phyloP scores from a whole-genome alignment of 176 grass and related monocot species.

The Aechmea fasciata region DNA sequence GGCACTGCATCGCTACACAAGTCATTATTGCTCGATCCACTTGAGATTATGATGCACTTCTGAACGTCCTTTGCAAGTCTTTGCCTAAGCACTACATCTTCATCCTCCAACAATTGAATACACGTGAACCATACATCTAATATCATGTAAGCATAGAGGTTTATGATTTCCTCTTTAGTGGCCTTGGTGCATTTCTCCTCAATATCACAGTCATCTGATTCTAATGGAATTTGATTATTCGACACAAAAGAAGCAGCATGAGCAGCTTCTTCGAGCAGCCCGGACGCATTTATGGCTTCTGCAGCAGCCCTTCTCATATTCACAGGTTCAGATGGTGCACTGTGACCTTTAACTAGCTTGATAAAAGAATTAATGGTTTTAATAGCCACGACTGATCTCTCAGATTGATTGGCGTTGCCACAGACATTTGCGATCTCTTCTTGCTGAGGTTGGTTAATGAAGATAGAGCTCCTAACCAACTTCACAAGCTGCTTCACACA shows the following conservation, averaged over 20 bases:
- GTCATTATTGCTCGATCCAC: conserved; percentile 27
- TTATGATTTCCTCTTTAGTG: conserved; percentile 35
- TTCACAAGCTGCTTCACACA: conserved; percentile 67
- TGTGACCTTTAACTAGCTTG: conserved; percentile 49
- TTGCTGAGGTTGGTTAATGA: conserved; percentile 17
- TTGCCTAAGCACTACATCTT: conserved; percentile 67
- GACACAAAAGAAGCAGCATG: conserved; percentile 40
- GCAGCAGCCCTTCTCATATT: conserved; percentile 62
- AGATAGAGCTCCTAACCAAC: conserved; percentile 33
- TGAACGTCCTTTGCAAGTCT: conserved; percentile 73
- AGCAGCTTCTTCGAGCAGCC: conserved; percentile 57
- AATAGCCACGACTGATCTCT: conserved; percentile 28
- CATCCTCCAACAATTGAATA: conserved; percentile 88
- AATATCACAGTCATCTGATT: conserved; percentile 29
- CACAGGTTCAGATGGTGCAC: conserved; percentile 67
- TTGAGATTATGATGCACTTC: conserved; percentile 46
- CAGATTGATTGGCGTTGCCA: conserved; percentile 24
- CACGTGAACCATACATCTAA: conserved; percentile 83
- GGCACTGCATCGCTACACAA: conserved; percentile 50
- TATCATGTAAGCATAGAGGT: conserved; percentile 55
- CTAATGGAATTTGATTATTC: conserved; percentile 26
- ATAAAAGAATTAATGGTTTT: conserved; percentile 50
- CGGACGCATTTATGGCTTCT: conserved; percentile 72
- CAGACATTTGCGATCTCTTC: conserved; percentile 22
- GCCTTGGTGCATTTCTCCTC: conserved; percentile 30